Conservation (phyloP, 2,329 filamentous ascomycete species). For the Exophiala dermatitidis region DNA sequence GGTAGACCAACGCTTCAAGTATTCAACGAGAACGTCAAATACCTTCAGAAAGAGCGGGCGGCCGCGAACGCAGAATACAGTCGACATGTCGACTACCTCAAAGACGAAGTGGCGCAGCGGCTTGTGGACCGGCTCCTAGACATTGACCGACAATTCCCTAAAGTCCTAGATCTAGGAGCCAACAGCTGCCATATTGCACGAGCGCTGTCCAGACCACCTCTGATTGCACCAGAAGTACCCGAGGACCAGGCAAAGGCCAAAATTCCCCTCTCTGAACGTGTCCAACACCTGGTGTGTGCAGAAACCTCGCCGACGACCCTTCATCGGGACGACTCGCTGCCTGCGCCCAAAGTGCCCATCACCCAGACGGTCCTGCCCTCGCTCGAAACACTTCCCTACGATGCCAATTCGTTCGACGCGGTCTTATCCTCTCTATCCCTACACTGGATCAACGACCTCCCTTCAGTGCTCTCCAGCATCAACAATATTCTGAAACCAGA, state of each 20-base stretch:
- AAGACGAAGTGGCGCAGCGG: slow-evolving; percentile 80
- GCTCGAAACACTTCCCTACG: slow-evolving; percentile 66
- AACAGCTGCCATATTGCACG: slow-evolving; percentile 92
- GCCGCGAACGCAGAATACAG: slow-evolving; percentile 63
- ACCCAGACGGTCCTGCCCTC: slow-evolving; percentile 63
- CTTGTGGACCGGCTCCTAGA: slow-evolving; percentile 83
- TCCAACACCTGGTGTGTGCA: slow-evolving; percentile 68
- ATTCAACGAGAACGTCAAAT: slow-evolving; percentile 84
- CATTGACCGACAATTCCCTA: slow-evolving; percentile 79
- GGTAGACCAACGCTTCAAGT: slow-evolving; percentile 76
- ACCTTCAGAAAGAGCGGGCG: slow-evolving; percentile 82
- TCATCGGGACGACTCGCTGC: slow-evolving; percentile 61
- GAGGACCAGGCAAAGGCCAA: slow-evolving; percentile 15
- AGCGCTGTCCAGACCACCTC: slow-evolving; percentile 59
- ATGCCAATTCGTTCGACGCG: slow-evolving; percentile 72
- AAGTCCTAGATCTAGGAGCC: slow-evolving; percentile 84
- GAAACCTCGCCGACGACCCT: slow-evolving; percentile 74
- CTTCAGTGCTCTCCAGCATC: slow-evolving; percentile 73
- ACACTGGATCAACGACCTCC: slow-evolving; percentile 97
- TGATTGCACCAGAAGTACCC: slow-evolving; percentile 44
- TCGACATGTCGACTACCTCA: slow-evolving; percentile 80
- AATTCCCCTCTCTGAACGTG: slow-evolving; percentile 58
- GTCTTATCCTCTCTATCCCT: slow-evolving; percentile 82
- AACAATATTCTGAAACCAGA: slow-evolving; percentile 86
- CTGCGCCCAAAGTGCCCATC: slow-evolving; percentile 61